phyloP scores from a whole-genome alignment of 306 rosid species.

The Rosa chinensis region DNA sequence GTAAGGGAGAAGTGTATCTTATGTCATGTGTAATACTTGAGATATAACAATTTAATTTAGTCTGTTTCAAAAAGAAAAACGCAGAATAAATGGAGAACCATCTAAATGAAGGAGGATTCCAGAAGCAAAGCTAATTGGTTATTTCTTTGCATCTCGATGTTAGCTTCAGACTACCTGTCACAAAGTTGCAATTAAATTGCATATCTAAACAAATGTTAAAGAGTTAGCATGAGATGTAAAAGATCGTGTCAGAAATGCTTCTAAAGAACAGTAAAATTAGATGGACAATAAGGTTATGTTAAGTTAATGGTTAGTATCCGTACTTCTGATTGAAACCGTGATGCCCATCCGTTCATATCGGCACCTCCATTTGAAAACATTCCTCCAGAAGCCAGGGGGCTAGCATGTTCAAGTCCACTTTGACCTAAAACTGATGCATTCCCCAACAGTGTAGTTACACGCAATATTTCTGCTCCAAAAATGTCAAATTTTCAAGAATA shows the following conservation, averaged over 20 bases:
- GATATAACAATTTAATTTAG: conserved; percentile 19
- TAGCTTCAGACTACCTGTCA: conserved; percentile 79
- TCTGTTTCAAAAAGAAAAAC: conserved; percentile 29
- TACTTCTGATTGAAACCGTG: conserved; percentile 99
- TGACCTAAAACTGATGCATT: conserved; percentile 99
- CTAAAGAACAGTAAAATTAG: conserved; percentile 76
- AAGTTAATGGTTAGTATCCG: conserved; percentile 99
- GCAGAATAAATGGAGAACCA: conserved; percentile 25
- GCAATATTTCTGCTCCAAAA: conserved; percentile 99
- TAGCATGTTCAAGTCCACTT: conserved; percentile 99
- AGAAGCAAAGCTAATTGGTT: conserved; percentile 39
- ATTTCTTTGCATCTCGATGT: conserved; percentile 47
- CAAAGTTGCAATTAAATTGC: conserved; percentile 52
- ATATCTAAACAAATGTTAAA: conserved; percentile 54
- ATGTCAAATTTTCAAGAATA: conserved; percentile 97
- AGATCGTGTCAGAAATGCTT: conserved; percentile 73
- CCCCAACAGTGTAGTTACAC: conserved; percentile 99
- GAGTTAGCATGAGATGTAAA: conserved; percentile 67
- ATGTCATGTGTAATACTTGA: conserved; percentile 18
- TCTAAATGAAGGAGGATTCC: conserved; percentile 28
- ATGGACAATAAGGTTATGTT: conserved; percentile 92
- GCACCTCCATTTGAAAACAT: conserved; percentile 91
- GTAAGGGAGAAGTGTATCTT: conserved; percentile 22
- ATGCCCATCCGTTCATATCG: conserved; percentile 87
- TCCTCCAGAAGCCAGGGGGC: conserved; percentile 99